A percentile compares a stretch with the other conserved stretches of the same genome.
These are phyloP conservation scores for Pleurozium schreberi DNA, from an alignment of 225 moss, liverwort and hornwort species.

Conservation along the genomic window DNA sequence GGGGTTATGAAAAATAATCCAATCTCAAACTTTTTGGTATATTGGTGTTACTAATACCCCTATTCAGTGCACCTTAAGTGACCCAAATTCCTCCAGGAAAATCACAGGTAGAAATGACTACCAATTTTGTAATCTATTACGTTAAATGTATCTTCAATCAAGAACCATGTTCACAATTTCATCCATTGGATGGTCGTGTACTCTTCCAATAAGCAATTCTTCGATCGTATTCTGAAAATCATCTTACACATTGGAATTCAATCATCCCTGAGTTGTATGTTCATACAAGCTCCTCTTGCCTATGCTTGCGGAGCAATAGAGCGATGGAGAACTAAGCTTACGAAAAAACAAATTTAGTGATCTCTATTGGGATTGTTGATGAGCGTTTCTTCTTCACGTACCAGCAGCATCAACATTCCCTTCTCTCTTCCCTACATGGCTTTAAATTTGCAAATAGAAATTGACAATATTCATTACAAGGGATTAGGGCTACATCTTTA, in stretches of 20 bases:
- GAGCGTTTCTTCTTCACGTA: not conserved
- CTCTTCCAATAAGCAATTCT: too few species aligned
- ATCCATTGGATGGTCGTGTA: too few species aligned
- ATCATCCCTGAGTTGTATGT: too few species aligned
- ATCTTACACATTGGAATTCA: too few species aligned
- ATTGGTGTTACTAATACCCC: too few species aligned
- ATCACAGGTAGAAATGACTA: not conserved
- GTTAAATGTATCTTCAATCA: not conserved
- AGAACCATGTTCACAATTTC: not conserved
- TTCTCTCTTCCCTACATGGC: not conserved
- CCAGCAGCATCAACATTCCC: not conserved
- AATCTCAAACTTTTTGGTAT: too few species aligned
- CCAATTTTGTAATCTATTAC: too few species aligned
- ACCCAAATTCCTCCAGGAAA: not conserved
- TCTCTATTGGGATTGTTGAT: not conserved
- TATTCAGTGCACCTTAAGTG: too few species aligned
- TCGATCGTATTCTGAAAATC: not conserved
- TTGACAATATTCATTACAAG: rapidly evolving
- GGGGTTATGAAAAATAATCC: too few species aligned
- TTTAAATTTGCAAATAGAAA: not conserved
- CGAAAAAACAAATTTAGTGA: not conserved
- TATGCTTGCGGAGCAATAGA: not conserved
- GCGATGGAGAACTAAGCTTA: not conserved
- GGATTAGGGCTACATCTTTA: rapidly evolving
- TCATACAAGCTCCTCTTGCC: too few species aligned